Evolutionary conservation across 2,329 filamentous ascomycete genomes (phyloP), one percentile per base, ranked within the genome.

Genomic region (Aspergillus sclerotialis): DNA sequence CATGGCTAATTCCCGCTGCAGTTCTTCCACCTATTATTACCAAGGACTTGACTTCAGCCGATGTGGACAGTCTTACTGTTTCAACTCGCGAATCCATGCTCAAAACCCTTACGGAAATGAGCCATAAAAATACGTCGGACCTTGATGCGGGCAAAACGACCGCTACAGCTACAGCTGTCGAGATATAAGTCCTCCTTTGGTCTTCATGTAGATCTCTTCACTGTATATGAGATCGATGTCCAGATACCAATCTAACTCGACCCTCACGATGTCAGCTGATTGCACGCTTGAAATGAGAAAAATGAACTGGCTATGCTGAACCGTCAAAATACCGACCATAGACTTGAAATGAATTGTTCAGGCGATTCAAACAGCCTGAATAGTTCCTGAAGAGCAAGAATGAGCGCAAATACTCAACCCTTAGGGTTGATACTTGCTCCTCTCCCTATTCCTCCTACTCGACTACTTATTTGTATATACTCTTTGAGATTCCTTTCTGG

Each of bases 1-100:
- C n/a, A n/a, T n/a, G n/a, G n/a, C n/a, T n/a, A n/a, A n/a, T n/a
- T n/a, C n/a, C n/a, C n/a, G n/a, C n/a, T n/a, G n/a, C 42, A 85
- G 85, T 94, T 14, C 69, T 94, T 34, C 77, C 84, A 50, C 85
- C 88, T 2, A 88, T 95, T 42, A 70, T 78, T 31, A 95, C 88
- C 8, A 72, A 76, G 44, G 78, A 77, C 34, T 72, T 93, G 44
- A 84, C 76, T 12, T 41, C 82, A 15, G 78, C 79, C 33, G 87
- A 94, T 57, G 85, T 94, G 34, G 83, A 92, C 46, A 73, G 76
- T 39, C 67, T 94, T 28, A 73, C 81, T 32, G 69, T 72, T 36
- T 73, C 72, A 35, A 85, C 82, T 2, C 75, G 80, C 37, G 81
- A 87, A 13, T 61, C 78, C 33, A 94, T 94, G 87, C 72, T 89